phyloP scores from a whole-genome alignment of 208 protist species.

The Crithidia bombi region DNA sequence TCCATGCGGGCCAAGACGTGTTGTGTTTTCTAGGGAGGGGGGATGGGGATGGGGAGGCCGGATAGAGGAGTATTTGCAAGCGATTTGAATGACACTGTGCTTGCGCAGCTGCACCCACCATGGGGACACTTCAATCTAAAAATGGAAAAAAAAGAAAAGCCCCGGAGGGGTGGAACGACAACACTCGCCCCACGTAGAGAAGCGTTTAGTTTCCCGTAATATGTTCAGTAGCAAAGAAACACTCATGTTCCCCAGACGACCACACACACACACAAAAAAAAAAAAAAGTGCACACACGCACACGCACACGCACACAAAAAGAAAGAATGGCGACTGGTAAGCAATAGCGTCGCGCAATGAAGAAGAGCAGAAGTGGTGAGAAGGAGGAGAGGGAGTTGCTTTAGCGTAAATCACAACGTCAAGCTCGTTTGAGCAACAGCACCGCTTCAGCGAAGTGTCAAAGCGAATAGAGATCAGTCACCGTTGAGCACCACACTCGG shows the following conservation, averaged over 20 bases:
- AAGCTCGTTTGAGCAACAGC: too few relatives aligned
- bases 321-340: neutral
- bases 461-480: too few relatives aligned
- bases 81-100: neutral
- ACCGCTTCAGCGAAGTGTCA: too few relatives aligned
- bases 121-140: neutral
- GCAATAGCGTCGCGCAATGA: neutral
- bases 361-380: neutral
- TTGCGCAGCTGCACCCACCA: neutral
- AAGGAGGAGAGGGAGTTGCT: neutral
- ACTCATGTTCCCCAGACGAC: too few relatives aligned
- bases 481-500: too few relatives aligned
- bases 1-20: neutral
- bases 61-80: neutral
- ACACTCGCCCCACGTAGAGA: too few relatives aligned
- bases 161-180: neutral
- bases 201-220: too few relatives aligned
- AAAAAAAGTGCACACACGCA: too few relatives aligned
- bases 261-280: neutral
- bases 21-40: too few relatives aligned
- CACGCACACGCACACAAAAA: conserved; percentile 3
- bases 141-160: neutral
- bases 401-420: neutral
- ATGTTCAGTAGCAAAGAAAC: too few relatives aligned
- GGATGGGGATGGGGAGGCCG: neutral